phyloP scores from a whole-genome alignment of 2,329 filamentous ascomycete species.

The Penicillium sp. region DNA sequence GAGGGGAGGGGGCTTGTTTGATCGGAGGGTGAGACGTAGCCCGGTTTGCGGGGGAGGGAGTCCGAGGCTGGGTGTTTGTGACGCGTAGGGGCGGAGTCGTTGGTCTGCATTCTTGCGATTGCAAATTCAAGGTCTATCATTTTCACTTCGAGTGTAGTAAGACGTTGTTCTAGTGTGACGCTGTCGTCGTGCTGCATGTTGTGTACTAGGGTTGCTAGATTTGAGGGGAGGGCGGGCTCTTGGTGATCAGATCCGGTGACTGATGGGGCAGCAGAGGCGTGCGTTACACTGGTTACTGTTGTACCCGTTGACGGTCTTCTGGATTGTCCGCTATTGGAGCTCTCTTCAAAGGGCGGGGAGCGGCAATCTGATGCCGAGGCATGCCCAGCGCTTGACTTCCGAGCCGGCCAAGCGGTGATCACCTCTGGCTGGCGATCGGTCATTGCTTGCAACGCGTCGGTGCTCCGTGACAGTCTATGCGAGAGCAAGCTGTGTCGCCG shows the following conservation, averaged over 20 bases:
- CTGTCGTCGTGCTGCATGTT: constrained; percentile 44
- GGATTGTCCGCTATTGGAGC: constrained; percentile 31
- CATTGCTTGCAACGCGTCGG: constrained; percentile 41
- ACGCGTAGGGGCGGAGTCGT: constrained; percentile 19
- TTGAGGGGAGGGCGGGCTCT: constrained; percentile 30
- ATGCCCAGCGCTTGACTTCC: constrained; percentile 46
- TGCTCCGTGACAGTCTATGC: constrained; percentile 48
- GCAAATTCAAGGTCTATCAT: constrained; percentile 54
- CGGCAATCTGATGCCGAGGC: constrained; percentile 40
- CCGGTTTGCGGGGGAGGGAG: constrained; percentile 15
- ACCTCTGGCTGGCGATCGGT: constrained; percentile 40
- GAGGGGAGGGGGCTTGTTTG: constrained; percentile 17
- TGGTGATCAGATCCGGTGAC: constrained; percentile 20
- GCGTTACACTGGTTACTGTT: constrained; percentile 30
- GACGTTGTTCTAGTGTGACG: constrained; percentile 46
- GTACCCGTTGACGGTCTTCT: constrained; percentile 30
- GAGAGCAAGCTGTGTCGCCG: constrained; percentile 26
- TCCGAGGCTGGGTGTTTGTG: constrained; percentile 14
- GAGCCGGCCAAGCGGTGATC: constrained; percentile 44
- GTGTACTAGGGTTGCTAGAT: constrained; percentile 42
- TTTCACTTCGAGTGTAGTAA: constrained; percentile 54
- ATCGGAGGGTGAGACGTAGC: constrained; percentile 13
- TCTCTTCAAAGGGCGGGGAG: constrained; percentile 26
- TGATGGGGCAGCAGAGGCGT: constrained; percentile 23
- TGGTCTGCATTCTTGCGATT: constrained; percentile 50